Conservation (phyloP, 805 yeast species). For the Blastobotrys mokoenaii region DNA sequence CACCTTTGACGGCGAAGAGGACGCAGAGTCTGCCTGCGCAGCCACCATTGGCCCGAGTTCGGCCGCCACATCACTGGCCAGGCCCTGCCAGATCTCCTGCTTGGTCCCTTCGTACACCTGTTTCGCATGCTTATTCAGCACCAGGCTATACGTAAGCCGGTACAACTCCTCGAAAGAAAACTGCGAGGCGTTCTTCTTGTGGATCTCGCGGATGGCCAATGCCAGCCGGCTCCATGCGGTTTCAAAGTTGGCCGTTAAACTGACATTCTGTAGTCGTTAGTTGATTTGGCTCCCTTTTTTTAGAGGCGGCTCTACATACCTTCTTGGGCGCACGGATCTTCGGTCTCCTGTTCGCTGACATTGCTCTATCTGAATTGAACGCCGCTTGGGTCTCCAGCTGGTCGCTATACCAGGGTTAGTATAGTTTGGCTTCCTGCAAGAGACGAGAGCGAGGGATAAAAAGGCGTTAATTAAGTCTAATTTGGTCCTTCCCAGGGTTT, state of each 20-base stretch:
- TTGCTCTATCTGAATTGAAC: no score
- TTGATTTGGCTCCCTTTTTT: no score
- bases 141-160: constrained; percentile 68
- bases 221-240: constrained; percentile 58
- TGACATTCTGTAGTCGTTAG: background rate
- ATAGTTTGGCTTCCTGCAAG: no score
- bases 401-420: no score
- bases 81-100: constrained; percentile 38
- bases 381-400: no score
- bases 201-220: constrained; percentile 64
- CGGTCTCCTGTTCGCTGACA: no score
- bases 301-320: no score
- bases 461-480: no score
- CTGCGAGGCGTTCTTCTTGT: constrained; percentile 59
- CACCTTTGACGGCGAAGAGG: constrained; percentile 19
- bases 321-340: no score
- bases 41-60: constrained; percentile 18
- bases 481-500: no score
- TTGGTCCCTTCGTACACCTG: constrained; percentile 55
- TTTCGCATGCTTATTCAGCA: constrained; percentile 60
- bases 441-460: no score
- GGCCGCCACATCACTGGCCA: constrained; percentile 24
- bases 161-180: constrained; percentile 79
- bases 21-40: constrained; percentile 4
- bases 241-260: constrained; percentile 41